Evolutionary conservation across 139 green algal genomes (phyloP).

Genomic region (Desmodesmus armatus): DNA sequence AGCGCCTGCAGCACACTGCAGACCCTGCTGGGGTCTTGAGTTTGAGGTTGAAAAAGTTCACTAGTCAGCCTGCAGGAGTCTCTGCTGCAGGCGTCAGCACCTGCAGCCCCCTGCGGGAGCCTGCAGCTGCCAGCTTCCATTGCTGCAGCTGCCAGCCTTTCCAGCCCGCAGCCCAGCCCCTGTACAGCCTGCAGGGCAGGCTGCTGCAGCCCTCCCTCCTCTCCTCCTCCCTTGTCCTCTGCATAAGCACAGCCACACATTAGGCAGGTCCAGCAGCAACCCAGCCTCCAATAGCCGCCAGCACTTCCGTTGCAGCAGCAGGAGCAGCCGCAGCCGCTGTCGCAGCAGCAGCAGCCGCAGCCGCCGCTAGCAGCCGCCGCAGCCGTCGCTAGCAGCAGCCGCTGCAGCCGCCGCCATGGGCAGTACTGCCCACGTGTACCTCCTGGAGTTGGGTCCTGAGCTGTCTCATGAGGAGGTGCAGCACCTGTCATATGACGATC

Average conservation of each 20-base stretch:
- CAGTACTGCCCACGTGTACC: conserved; percentile 47
- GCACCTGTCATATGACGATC: conserved; percentile 68
- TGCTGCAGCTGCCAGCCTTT: too few relatives aligned
- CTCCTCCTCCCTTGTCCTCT: too few relatives aligned
- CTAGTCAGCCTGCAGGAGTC: not conserved
- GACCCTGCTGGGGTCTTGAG: too few relatives aligned
- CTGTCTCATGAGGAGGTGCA: conserved; percentile 63
- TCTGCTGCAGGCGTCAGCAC: too few relatives aligned
- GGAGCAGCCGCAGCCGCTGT: not conserved
- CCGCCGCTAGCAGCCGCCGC: not conserved
- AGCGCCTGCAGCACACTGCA: too few relatives aligned
- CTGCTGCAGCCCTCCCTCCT: not conserved
- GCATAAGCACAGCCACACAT: not conserved
- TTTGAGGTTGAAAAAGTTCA: too few relatives aligned
- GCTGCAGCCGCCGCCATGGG: not conserved
- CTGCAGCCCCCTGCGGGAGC: too few relatives aligned
- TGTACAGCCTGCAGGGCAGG: not conserved
- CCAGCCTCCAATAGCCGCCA: not conserved
- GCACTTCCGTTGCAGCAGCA: too few relatives aligned
- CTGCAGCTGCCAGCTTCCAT: too few relatives aligned
- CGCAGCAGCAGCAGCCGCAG: conserved; percentile 1
- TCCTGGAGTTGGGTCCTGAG: conserved; percentile 55
- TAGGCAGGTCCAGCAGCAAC: not conserved
- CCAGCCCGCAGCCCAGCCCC: too few relatives aligned
- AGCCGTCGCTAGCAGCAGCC: not conserved